phyloP scores from a whole-genome alignment of 2,329 filamentous ascomycete species.

The Chaetomium olivaceum region DNA sequence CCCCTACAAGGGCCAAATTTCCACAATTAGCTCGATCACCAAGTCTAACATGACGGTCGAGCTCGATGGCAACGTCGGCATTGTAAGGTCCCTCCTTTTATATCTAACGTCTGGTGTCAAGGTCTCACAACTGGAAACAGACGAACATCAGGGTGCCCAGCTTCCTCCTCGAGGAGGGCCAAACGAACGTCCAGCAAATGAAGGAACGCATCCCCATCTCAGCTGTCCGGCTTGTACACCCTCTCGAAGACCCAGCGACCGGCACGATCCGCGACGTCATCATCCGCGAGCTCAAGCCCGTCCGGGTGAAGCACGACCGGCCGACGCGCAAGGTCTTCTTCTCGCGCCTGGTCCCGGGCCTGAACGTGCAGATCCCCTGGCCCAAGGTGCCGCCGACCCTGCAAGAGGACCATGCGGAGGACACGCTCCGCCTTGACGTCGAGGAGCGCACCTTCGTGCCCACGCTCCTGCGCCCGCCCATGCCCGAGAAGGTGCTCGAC shows the following conservation, averaged over 20 bases:
- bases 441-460: slow-evolving; percentile 76
- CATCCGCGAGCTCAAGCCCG: slow-evolving; percentile 67
- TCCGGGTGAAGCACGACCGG: slow-evolving; percentile 52
- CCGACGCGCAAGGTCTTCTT: slow-evolving; percentile 50
- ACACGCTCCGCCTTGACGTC: slow-evolving; percentile 75
- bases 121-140: slow-evolving; percentile 32
- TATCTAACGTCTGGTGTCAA: neutral
- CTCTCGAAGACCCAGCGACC: slow-evolving; percentile 66
- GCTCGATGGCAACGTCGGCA: slow-evolving; percentile 61
- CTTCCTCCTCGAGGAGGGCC: slow-evolving; percentile 41
- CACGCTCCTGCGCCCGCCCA: slow-evolving; percentile 73
- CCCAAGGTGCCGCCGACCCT: slow-evolving; percentile 57
- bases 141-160: slow-evolving; percentile 44
- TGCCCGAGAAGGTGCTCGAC: slow-evolving; percentile 76
- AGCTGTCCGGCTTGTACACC: slow-evolving; percentile 78
- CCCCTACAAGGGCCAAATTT: slow-evolving; percentile 80
- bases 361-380: slow-evolving; percentile 76
- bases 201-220: slow-evolving; percentile 65
- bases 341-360: slow-evolving; percentile 65
- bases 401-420: slow-evolving; percentile 57
- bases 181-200: slow-evolving; percentile 46
- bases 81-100: slow-evolving; percentile 52
- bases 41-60: slow-evolving; percentile 56
- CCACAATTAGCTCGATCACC: slow-evolving; percentile 62
- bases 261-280: slow-evolving; percentile 71